Evolutionary conservation across 2,329 filamentous ascomycete genomes (phyloP), one percentile per base, ranked within the genome.

Genomic region (Microsporum canis): DNA sequence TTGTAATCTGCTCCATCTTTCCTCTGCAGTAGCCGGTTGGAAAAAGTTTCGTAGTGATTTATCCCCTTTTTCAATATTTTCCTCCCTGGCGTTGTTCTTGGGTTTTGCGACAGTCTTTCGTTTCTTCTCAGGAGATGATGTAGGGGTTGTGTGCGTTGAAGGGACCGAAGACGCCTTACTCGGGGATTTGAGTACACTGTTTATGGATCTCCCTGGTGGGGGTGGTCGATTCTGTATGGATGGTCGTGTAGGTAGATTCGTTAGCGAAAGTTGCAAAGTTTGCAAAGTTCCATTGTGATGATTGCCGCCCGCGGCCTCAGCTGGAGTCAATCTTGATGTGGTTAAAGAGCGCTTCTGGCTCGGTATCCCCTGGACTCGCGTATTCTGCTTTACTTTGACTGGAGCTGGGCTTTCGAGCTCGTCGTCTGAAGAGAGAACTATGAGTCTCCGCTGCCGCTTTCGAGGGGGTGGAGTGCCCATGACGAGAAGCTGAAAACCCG

Each of bases 21-120:
- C 71, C 49, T 73, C 70, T 36, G 75, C 71, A 23, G 68, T 72
- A n/a, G 71, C 70, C 38, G 72, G 70, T 12, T 67, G 67, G 59
- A 78, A 78, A 64, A 77, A 77, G n/a, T 64, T 71, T 47, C 75
- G 72, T 12, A 78, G 63, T 1, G 76, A 74, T 57, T 71, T 74
- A 3, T 67, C 65, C 51, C 69, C 68, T 3, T 64, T 60, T 33
- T 60, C 64, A 51, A 47, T 23, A 4, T 34, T 36, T 5, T 61
- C 17, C 7, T 62, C 70, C 57, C 64, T 68, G 49, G 65, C 51
- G 8, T 60, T 58, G 2, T 36, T 38, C 41, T 39, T 60, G 7
- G 43, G 14, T 14, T 23, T 43, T 43, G 4, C 39, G 39, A n/a
- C 17, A n/a, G n/a, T 38, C 58, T 62, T 45, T n/a, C 61, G 49